A percentile compares a stretch with the other conserved stretches of the same genome.
Evolutionary conservation across 305 asterid genomes (phyloP).

Genomic region (Caryopteris hybrid): DNA sequence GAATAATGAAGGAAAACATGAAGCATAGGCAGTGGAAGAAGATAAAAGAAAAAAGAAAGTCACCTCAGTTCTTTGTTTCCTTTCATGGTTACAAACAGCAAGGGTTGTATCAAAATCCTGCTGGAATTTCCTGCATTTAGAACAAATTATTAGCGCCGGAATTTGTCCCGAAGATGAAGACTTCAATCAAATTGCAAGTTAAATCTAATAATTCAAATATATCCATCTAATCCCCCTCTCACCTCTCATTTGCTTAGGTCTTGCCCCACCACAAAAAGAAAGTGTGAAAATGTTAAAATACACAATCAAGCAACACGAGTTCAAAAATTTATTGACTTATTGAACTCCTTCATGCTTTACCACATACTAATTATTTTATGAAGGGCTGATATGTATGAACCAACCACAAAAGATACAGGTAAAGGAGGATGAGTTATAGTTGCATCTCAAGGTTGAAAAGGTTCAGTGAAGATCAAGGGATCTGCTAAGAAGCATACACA

Average conservation of each 20-base stretch:
- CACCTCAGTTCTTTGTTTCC: constrained; percentile 91
- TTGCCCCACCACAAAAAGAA: background rate
- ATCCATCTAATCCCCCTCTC: background rate
- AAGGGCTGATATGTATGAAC: background rate
- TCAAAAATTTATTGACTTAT: too few relatives aligned
- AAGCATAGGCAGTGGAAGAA: background rate
- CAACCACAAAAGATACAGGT: background rate
- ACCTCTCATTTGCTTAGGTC: background rate
- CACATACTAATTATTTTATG: background rate
- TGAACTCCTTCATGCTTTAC: background rate
- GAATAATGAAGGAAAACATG: constrained; percentile 4
- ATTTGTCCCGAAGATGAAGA: constrained; percentile 4
- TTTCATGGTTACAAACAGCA: constrained; percentile 85
- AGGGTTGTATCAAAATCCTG: constrained; percentile 92
- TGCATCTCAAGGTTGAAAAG: constrained; percentile 2
- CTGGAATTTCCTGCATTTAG: constrained; percentile 73
- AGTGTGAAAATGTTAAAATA: background rate
- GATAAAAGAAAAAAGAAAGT: constrained; percentile 10
- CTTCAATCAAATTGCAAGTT: constrained; percentile 3
- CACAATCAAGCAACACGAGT: background rate
- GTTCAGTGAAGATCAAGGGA: background rate
- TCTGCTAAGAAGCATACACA: background rate
- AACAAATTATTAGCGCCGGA: constrained; percentile 12
- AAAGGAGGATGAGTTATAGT: background rate
- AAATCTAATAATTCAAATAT: background rate